Base-by-base conservation (phyloP, 192 early-diverging fungal genomes). In the Coemansia sp. region DNA sequence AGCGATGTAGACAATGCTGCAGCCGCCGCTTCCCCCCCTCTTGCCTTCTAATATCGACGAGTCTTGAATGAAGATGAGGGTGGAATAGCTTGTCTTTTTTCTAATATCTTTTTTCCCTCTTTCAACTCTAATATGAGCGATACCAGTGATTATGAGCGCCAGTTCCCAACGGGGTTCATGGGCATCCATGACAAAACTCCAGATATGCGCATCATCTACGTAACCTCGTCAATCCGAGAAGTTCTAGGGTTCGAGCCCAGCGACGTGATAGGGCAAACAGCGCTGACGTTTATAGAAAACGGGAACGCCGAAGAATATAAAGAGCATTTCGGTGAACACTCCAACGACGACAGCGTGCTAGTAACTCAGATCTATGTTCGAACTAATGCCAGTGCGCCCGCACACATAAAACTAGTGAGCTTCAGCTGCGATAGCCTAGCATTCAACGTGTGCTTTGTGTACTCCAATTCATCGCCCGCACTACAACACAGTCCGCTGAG, bases 141-240 rank as follows among this genome's bases (percentile, higher is more conserved):
- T 5, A 51, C 23, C 18, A 45, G 18, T 60, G 18, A 40, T 11
- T 59, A 38, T 59, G 9, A 33, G 1, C 21, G 9, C 4, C 24
- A 13, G 14, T 33, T 70, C 37, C 33, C 70, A 5, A n/a, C 16
- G 63, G 62, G 60, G 42, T 78, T 64, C 38, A 46, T 78, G 5
- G 76, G 67, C 9, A 56, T 79, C 2, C 76, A 73, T 23, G 71
- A 79, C 33, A 67, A 67, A 31, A 67, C 76, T n/a, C 67, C 64
- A 2, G 58, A 68, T 2, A 63, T 79, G 76, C 67, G 71, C 0
- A 18, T 79, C 21, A 55, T 79, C 9, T 79, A 73, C 16, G 60
- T 66, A 3, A 73, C 76, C 3, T 66, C 76, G 6, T 66, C 60
- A 9, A 58, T 65, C 26, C 58, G 58, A 2, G 6, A 45, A 3